Percentiles rank a stretch among this genome's conserved stretches.
Evolutionary conservation across 371 early-diverging fungal species (phyloP).

Genomic region (Rhizopus sp.): DNA sequence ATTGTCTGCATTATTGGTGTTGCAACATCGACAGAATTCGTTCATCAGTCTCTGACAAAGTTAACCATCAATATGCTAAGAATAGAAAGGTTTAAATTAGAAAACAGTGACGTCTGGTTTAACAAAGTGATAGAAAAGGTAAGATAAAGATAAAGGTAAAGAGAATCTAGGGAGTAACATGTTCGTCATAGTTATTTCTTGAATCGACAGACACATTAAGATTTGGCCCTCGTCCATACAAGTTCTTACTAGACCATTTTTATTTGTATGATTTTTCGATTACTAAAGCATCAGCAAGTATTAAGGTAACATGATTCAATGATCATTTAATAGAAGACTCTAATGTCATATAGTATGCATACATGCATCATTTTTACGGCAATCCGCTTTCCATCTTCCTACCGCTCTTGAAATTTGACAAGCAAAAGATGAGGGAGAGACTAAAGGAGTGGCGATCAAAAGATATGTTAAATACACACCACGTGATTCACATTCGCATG

Average conservation of each 20-base stretch:
- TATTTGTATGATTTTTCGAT: slow-evolving; percentile 80
- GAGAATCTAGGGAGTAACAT: background rate
- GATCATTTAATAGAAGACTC: background rate
- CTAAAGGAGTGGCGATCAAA: slow-evolving; percentile 33
- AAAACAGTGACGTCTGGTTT: slow-evolving; percentile 75
- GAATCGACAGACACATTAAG: slow-evolving; percentile 52
- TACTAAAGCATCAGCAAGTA: slow-evolving; percentile 64
- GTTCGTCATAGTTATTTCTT: slow-evolving; percentile 54
- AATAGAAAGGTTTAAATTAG: slow-evolving; percentile 77
- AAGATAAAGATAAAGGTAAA: background rate
- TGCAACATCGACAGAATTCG: slow-evolving; percentile 80
- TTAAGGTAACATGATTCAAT: slow-evolving; percentile 56
- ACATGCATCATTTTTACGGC: slow-evolving; percentile 86
- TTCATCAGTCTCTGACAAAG: slow-evolving; percentile 79
- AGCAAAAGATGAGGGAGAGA: slow-evolving; percentile 28
- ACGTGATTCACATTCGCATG: slow-evolving; percentile 72
- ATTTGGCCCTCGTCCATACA: slow-evolving; percentile 72
- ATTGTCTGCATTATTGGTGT: slow-evolving; percentile 83
- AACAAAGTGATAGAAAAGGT: slow-evolving; percentile 74
- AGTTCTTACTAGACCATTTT: slow-evolving; percentile 77
- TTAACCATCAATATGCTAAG: slow-evolving; percentile 69
- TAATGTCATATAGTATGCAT: slow-evolving; percentile 62
- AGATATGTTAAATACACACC: slow-evolving; percentile 43
- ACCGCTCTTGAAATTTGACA: slow-evolving; percentile 26
- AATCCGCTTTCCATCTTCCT: slow-evolving; percentile 82